These are phyloP conservation scores for Taxillus chinensis DNA, from an alignment of 164 flowering plant species.

Conservation along the genomic window DNA sequence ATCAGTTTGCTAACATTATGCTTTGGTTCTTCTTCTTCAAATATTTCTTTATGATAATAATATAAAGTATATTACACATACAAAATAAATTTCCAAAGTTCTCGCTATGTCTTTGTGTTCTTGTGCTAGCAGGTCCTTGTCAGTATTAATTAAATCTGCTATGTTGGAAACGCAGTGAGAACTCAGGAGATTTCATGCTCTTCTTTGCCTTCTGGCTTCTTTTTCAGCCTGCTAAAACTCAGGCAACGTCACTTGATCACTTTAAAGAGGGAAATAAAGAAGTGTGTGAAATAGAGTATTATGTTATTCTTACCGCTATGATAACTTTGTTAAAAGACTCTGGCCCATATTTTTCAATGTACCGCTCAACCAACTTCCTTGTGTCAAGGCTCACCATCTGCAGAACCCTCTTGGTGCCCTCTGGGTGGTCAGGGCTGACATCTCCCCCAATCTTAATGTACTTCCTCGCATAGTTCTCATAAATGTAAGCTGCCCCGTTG, in stretches of 20 bases:
- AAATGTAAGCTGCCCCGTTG: slow-evolving; percentile 90
- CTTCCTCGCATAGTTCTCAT: slow-evolving; percentile 50
- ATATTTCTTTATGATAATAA: no score
- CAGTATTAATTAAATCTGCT: no score
- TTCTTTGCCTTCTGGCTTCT: slow-evolving; percentile 46
- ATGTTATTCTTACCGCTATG: slow-evolving; percentile 54
- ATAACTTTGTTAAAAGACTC: slow-evolving; percentile 73
- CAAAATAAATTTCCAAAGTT: no score
- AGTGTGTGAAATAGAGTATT: not conserved
- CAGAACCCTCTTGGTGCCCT: slow-evolving; percentile 44
- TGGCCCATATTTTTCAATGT: slow-evolving; percentile 59
- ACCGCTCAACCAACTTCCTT: slow-evolving; percentile 61
- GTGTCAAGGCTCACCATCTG: slow-evolving; percentile 87
- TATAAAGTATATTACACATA: no score
- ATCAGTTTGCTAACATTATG: no score
- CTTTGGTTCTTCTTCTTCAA: no score
- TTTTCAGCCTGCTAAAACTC: slow-evolving; percentile 44
- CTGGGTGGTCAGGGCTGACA: slow-evolving; percentile 31
- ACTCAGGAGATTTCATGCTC: not conserved
- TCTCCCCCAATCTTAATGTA: slow-evolving; percentile 44
- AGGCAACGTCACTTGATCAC: no score
- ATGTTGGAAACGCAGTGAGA: no score
- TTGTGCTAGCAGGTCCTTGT: no score
- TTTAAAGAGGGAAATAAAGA: not conserved
- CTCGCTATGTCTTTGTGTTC: no score